Evolutionary conservation across 192 early-diverging fungal genomes (phyloP).

Genomic region (Coemansia sp.): DNA sequence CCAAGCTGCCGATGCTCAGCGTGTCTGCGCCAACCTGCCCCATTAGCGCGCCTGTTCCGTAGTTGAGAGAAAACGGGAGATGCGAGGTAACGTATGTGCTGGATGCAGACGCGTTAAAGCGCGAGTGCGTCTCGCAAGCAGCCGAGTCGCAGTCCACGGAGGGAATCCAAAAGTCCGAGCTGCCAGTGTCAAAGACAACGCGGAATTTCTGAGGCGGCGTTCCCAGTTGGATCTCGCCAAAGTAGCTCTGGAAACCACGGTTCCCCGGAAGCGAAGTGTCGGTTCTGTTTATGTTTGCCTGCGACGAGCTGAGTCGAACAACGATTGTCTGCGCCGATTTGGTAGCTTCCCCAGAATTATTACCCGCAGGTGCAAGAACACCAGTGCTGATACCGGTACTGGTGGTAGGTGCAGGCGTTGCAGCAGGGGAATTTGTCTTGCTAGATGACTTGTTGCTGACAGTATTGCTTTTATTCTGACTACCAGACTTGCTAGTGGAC

Average conservation of each 20-base stretch:
- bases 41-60: conserved; percentile 58
- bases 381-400: background rate
- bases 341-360: background rate
- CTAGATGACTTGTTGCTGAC: background rate
- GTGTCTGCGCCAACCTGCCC: conserved; percentile 58
- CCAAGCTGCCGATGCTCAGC: conserved; percentile 47
- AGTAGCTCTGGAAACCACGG: conserved; percentile 53
- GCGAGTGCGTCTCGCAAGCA: conserved; percentile 46
- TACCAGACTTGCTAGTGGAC: background rate
- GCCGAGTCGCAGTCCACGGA: conserved; percentile 55
- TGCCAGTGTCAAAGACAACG: conserved; percentile 65
- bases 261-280: conserved; percentile 31
- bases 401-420: background rate
- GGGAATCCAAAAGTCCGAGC: conserved; percentile 64
- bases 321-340: conserved; percentile 17
- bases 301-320: conserved; percentile 34
- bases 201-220: conserved; percentile 59
- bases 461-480: too few species aligned
- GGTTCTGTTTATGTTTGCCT: conserved; percentile 43
- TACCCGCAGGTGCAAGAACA: background rate
- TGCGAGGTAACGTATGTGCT: conserved; percentile 45
- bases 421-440: background rate
- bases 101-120: conserved; percentile 53
- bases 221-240: conserved; percentile 52
- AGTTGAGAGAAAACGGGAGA: conserved; percentile 51